Conservation (phyloP, 495 filamentous ascomycete genomes). For the Aspergillus taichungensis region DNA sequence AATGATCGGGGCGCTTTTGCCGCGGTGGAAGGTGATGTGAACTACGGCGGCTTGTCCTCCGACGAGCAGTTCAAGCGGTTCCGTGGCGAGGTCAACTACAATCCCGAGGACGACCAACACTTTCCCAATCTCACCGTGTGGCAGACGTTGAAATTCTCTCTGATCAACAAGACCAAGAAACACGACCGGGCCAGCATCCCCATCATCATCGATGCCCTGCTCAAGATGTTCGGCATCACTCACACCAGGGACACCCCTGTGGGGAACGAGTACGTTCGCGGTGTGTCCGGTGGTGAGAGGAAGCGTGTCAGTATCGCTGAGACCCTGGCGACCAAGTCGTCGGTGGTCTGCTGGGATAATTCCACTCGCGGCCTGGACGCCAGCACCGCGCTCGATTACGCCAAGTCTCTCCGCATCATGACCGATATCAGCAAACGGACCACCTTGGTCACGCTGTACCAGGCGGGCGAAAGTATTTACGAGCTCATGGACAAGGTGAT, state of each 20-base stretch:
- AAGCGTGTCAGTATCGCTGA: conserved; percentile 67
- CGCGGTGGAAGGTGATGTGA: conserved; percentile 60
- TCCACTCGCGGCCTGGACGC: conserved; percentile 75
- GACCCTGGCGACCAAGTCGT: conserved; percentile 56
- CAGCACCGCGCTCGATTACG: conserved; percentile 71
- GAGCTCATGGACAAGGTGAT: conserved; percentile 72
- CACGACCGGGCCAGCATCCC: conserved; percentile 56
- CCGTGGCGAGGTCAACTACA: conserved; percentile 76
- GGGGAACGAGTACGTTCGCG: conserved; percentile 74
- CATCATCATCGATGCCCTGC: conserved; percentile 52
- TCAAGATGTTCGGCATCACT: conserved; percentile 68
- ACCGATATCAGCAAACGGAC: conserved; percentile 75
- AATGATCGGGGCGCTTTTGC: conserved; percentile 62
- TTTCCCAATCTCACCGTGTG: conserved; percentile 70
- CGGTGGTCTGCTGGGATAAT: conserved; percentile 63
- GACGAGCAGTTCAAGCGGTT: conserved; percentile 60
- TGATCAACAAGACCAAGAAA: conserved; percentile 78
- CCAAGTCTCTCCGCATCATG: conserved; percentile 69
- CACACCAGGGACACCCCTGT: conserved; percentile 79
- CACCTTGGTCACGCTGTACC: conserved; percentile 76
- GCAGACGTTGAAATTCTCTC: conserved; percentile 74
- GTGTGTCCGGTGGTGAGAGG: conserved; percentile 62
- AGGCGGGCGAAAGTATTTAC: conserved; percentile 77
- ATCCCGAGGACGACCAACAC: conserved; percentile 74
- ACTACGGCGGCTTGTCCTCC: conserved; percentile 68